Conservation (phyloP, 352 stramenopile genomes). For the Elongisporangium prolatum region DNA sequence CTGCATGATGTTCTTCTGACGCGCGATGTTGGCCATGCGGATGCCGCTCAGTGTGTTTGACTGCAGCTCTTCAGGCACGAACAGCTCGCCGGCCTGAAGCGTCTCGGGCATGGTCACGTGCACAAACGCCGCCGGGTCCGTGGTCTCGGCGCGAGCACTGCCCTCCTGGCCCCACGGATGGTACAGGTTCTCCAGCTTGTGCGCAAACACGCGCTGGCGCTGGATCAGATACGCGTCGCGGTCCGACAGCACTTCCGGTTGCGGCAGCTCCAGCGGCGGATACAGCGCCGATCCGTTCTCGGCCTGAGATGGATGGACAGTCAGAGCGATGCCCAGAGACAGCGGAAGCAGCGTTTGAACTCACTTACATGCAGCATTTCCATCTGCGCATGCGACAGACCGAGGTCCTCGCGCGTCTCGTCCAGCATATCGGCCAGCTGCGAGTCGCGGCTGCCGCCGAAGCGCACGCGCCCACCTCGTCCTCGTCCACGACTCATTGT, state of each 20-base stretch:
- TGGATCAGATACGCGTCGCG: constrained; percentile 66
- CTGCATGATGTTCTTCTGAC: constrained; percentile 47
- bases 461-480: constrained; percentile 51
- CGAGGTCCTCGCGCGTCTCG: constrained; percentile 66
- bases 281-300: constrained; percentile 48
- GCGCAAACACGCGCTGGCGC: constrained; percentile 53
- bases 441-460: constrained; percentile 65
- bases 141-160: constrained; percentile 10
- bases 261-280: constrained; percentile 53
- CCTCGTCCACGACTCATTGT: constrained; percentile 61
- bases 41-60: constrained; percentile 51
- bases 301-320: constrained; percentile 17
- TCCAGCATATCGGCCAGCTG: constrained; percentile 65
- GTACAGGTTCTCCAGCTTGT: constrained; percentile 71
- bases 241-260: constrained; percentile 50
- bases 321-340: neutral
- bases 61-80: constrained; percentile 56
- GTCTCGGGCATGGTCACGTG: constrained; percentile 59
- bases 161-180: constrained; percentile 46
- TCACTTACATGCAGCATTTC: constrained; percentile 52
- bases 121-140: constrained; percentile 42
- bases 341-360: neutral
- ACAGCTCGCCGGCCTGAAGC: constrained; percentile 50
- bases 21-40: constrained; percentile 14
- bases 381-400: constrained; percentile 66